A percentile compares a stretch with the other conserved stretches of the same genome.
Evolutionary conservation across 805 yeast genomes (phyloP).

Genomic region (Monosporozyma unispora): DNA sequence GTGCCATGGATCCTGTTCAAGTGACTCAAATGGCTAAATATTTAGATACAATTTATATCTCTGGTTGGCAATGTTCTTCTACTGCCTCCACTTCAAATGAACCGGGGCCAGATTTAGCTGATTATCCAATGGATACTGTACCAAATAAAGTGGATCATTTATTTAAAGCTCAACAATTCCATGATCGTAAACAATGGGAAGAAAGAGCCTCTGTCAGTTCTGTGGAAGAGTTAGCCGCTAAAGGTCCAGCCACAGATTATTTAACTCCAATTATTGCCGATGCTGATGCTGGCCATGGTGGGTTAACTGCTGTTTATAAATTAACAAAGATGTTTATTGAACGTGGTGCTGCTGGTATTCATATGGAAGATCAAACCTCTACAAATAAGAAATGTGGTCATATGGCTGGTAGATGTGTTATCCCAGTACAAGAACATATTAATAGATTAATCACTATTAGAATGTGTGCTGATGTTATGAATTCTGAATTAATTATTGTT

Average conservation of each 20-base stretch:
- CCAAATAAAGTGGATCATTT: conserved; percentile 97
- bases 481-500: conserved; percentile 75
- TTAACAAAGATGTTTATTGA: conserved; percentile 93
- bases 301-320: conserved; percentile 91
- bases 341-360: conserved; percentile 98
- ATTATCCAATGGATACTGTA: conserved; percentile 96
- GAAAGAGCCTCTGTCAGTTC: conserved; percentile 52
- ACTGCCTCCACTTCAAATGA: conserved; percentile 96
- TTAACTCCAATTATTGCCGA: conserved; percentile 93
- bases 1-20: conserved; percentile 94
- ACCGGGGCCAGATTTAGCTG: conserved; percentile 97
- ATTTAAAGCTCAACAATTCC: conserved; percentile 94
- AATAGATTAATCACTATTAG: conserved; percentile 89
- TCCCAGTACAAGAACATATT: conserved; percentile 95
- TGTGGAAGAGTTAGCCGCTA: conserved; percentile 55
- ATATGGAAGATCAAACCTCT: conserved; percentile 97
- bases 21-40: conserved; percentile 95
- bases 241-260: conserved; percentile 72
- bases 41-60: conserved; percentile 84
- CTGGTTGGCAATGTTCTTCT: conserved; percentile 98
- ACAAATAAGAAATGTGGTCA: conserved; percentile 99
- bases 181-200: conserved; percentile 92
- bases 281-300: conserved; percentile 99
- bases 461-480: conserved; percentile 89
- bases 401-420: conserved; percentile 97